These are phyloP conservation scores for Spirogloea muscicola DNA, from an alignment of 139 green algal species.

Conservation along the genomic window DNA sequence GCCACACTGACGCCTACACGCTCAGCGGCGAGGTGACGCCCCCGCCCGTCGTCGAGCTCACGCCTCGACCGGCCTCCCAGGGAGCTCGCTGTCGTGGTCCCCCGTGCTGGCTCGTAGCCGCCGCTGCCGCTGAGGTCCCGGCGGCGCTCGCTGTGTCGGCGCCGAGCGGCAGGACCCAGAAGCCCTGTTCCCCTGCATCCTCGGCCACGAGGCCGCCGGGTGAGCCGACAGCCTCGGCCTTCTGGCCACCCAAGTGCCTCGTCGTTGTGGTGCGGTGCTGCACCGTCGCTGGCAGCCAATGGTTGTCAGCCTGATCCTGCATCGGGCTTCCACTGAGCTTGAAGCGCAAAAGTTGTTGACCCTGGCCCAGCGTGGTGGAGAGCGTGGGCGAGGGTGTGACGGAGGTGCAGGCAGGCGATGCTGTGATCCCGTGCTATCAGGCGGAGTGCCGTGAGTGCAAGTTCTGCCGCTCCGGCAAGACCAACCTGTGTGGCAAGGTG, in stretches of 20 bases:
- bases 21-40: conserved; percentile 63
- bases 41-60: not conserved
- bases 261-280: too few species aligned
- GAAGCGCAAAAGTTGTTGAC: too few species aligned
- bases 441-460: conserved; percentile 70
- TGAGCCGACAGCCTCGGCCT: not conserved
- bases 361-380: conserved; percentile 88
- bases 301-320: too few species aligned
- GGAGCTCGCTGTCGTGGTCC: not conserved
- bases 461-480: conserved; percentile 88
- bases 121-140: not conserved
- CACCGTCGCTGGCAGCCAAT: too few species aligned
- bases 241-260: too few species aligned
- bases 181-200: conserved; percentile 93
- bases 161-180: conserved; percentile 48
- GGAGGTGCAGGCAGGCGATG: conserved; percentile 67
- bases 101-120: not conserved
- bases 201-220: conserved; percentile 87
- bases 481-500: conserved; percentile 81
- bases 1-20: conserved; percentile 95
- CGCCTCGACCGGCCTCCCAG: not conserved
- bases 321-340: too few species aligned
- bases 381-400: conserved; percentile 75
- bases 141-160: not conserved
- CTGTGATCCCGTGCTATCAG: conserved; percentile 53